Conservation (phyloP, 2,329 filamentous ascomycete species). For the Endothia cerciana region DNA sequence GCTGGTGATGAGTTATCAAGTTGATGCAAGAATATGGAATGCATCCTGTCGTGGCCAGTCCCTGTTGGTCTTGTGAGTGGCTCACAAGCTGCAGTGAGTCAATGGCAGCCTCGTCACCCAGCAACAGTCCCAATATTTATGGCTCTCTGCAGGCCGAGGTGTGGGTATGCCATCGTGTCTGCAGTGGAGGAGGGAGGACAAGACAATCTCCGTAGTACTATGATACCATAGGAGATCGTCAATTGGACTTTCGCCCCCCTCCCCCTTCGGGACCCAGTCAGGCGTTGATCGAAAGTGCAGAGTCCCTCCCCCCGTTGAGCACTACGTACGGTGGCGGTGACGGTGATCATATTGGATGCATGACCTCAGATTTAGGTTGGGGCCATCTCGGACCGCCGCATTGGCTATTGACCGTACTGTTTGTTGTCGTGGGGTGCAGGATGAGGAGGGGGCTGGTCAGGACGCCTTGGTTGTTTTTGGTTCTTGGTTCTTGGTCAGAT, state of each 20-base stretch:
- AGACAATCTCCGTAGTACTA: background rate
- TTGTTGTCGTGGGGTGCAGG: background rate
- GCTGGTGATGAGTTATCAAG: background rate
- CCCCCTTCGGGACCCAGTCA: background rate
- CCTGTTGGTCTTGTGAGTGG: conserved; percentile 8
- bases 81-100: background rate
- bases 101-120: background rate
- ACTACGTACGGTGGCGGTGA: background rate
- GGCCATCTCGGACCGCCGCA: background rate
- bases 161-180: conserved; percentile 11
- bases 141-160: conserved; percentile 1
- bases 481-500: background rate
- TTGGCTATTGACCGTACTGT: background rate
- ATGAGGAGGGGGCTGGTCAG: conserved; percentile 3
- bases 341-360: conserved; percentile 1
- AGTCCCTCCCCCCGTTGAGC: background rate
- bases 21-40: background rate
- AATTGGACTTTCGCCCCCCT: background rate
- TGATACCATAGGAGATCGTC: background rate
- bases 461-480: background rate
- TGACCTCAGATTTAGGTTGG: conserved; percentile 4
- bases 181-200: conserved; percentile 4
- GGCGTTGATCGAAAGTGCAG: background rate
- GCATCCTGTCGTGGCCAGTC: conserved; percentile 13
- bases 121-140: background rate